Evolutionary conservation across 169 alveolate species (phyloP).

Genomic region (Haemoproteus tartakovskyi): DNA sequence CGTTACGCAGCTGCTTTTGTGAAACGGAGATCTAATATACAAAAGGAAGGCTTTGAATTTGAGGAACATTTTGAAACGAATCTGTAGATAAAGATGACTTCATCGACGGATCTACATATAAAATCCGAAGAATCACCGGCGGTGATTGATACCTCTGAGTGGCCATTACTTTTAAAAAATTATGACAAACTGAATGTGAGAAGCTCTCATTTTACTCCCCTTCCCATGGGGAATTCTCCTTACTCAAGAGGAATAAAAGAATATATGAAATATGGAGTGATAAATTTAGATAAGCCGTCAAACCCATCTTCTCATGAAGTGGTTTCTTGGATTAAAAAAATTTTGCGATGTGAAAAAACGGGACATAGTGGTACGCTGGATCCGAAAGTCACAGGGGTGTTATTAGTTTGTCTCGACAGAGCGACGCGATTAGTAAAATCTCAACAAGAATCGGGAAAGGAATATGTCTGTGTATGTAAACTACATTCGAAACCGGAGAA

Average conservation of each 20-base stretch:
- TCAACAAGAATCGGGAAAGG: slow-evolving; percentile 99
- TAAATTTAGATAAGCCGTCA: slow-evolving; percentile 99
- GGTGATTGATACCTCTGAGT: slow-evolving; percentile 13
- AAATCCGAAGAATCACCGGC: no score
- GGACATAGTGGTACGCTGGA: slow-evolving; percentile 99
- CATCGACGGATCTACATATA: no score
- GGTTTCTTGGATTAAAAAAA: slow-evolving; percentile 99
- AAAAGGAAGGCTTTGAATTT: no score
- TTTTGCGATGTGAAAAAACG: slow-evolving; percentile 98
- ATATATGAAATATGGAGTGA: slow-evolving; percentile 95
- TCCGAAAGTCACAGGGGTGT: slow-evolving; percentile 99
- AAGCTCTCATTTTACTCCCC: slow-evolving; percentile 98
- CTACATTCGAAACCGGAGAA: slow-evolving; percentile 88
- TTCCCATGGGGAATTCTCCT: slow-evolving; percentile 99
- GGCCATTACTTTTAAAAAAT: slow-evolving; percentile 82
- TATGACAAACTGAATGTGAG: slow-evolving; percentile 94
- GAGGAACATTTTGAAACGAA: no score
- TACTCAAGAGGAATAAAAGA: slow-evolving; percentile 92
- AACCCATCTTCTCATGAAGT: slow-evolving; percentile 99
- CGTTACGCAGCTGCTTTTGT: no score
- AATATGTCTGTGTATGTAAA: slow-evolving; percentile 95
- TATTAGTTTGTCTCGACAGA: slow-evolving; percentile 97
- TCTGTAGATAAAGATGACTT: no score
- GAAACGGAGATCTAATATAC: no score
- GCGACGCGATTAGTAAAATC: slow-evolving; percentile 99